Conservation (phyloP, 2,329 filamentous ascomycete genomes). For the Apiospora koreana region DNA sequence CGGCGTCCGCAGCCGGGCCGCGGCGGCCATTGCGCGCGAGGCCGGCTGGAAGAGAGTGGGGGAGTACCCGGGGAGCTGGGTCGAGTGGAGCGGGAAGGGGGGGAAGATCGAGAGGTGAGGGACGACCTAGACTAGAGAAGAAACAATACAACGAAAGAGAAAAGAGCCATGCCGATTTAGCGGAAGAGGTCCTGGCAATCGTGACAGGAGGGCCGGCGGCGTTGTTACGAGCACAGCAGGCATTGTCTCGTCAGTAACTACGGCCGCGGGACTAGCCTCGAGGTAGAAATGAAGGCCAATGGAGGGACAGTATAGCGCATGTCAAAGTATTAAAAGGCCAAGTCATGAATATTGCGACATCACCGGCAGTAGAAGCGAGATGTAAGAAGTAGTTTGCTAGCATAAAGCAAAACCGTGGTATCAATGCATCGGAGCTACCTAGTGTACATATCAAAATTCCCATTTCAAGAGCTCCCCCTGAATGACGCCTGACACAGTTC, state of each 20-base stretch:
- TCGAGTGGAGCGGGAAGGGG: constrained; percentile 78
- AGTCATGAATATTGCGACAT: too few relatives aligned
- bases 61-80: constrained; percentile 75
- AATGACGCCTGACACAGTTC: background rate
- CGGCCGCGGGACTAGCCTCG: background rate
- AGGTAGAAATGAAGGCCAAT: background rate
- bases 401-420: constrained; percentile 4
- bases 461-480: background rate
- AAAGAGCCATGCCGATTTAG: background rate
- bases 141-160: too few relatives aligned
- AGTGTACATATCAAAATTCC: constrained; percentile 12
- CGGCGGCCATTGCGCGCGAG: constrained; percentile 74
- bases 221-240: too few relatives aligned
- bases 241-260: background rate
- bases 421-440: constrained; percentile 6
- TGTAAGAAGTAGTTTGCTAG: constrained; percentile 17
- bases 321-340: background rate
- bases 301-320: background rate
- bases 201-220: too few relatives aligned
- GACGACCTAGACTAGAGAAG: background rate
- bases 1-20: constrained; percentile 78
- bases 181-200: too few relatives aligned
- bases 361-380: background rate
- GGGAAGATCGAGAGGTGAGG: constrained; percentile 59
- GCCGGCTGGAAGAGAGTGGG: constrained; percentile 73